A percentile compares a stretch with the other conserved stretches of the same genome.
phyloP scores from a whole-genome alignment of 1,139 yeast genomes.

The Keqinozyma sinolaborantium region DNA sequence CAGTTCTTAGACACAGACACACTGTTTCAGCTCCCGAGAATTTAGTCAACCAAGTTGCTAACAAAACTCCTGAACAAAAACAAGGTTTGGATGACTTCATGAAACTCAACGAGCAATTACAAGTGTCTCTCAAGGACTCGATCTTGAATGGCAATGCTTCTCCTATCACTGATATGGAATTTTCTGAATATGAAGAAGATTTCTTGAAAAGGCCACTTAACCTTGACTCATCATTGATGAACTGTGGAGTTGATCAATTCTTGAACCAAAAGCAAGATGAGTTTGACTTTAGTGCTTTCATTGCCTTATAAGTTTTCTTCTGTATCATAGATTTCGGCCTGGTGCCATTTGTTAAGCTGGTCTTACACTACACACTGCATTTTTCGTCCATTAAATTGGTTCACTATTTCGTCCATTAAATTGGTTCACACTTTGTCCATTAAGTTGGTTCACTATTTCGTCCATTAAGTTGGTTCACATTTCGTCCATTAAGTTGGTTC shows the following conservation, averaged over 20 bases:
- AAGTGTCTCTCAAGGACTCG: constrained; percentile 6
- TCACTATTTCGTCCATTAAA: constrained; percentile 3
- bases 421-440: constrained; percentile 4
- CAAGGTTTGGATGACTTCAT: constrained; percentile 29
- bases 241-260: constrained; percentile 22
- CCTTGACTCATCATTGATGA: constrained; percentile 11
- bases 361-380: no score
- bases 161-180: constrained; percentile 7
- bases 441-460: constrained; percentile 3
- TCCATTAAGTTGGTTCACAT: constrained; percentile 4
- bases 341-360: no score
- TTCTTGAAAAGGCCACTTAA: constrained; percentile 13
- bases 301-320: constrained; percentile 21
- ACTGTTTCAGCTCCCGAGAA: constrained; percentile 20
- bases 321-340: no score
- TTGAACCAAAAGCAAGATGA: constrained; percentile 24
- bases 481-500: constrained; percentile 9
- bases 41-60: not conserved
- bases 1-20: constrained; percentile 15
- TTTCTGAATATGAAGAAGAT: constrained; percentile 6
- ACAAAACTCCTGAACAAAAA: not conserved
- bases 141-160: constrained; percentile 5
- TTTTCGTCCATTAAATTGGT: constrained; percentile 10
- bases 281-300: constrained; percentile 29
- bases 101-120: constrained; percentile 27